phyloP scores from a whole-genome alignment of 75 land plant genomes.

The Pinus albicaulis region DNA sequence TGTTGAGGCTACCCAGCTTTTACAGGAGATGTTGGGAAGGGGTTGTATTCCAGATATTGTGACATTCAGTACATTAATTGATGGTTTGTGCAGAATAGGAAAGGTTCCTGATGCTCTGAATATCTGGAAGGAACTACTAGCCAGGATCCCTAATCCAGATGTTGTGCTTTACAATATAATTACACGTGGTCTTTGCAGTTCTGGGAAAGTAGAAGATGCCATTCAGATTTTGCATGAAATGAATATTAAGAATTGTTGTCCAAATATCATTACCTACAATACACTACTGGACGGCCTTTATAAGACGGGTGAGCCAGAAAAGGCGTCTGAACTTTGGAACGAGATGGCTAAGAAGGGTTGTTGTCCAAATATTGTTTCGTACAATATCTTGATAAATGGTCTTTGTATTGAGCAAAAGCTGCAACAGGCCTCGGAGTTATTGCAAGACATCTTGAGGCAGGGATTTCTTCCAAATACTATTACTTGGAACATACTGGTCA shows the following conservation, averaged over 20 bases:
- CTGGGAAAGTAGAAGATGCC: constrained; percentile 53
- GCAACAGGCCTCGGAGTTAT: constrained; percentile 29
- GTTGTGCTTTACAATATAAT: constrained; percentile 56
- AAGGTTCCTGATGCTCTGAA: constrained; percentile 40
- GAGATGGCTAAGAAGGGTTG: constrained; percentile 48
- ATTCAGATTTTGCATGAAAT: constrained; percentile 37
- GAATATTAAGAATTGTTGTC: constrained; percentile 42
- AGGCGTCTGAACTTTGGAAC: constrained; percentile 49
- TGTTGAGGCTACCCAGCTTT: constrained; percentile 38
- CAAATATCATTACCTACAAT: constrained; percentile 71
- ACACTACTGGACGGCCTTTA: constrained; percentile 73
- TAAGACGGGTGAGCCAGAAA: constrained; percentile 35
- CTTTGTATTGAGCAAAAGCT: constrained; percentile 47
- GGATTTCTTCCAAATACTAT: constrained; percentile 43
- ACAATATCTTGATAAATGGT: constrained; percentile 64
- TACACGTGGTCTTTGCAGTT: constrained; percentile 62
- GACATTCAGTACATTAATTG: constrained; percentile 54
- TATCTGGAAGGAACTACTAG: constrained; percentile 37
- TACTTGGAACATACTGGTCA: constrained; percentile 68
- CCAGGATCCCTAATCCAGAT: constrained; percentile 42
- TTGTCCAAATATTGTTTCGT: constrained; percentile 78
- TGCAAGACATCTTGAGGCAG: constrained; percentile 34
- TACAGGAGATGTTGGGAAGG: constrained; percentile 54
- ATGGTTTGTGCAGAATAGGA: constrained; percentile 19
- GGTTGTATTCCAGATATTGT: constrained; percentile 49